Evolutionary conservation across 2,329 filamentous ascomycete species (phyloP), one percentile per base, ranked within the genome.

Genomic region (Beauveria asiatica): DNA sequence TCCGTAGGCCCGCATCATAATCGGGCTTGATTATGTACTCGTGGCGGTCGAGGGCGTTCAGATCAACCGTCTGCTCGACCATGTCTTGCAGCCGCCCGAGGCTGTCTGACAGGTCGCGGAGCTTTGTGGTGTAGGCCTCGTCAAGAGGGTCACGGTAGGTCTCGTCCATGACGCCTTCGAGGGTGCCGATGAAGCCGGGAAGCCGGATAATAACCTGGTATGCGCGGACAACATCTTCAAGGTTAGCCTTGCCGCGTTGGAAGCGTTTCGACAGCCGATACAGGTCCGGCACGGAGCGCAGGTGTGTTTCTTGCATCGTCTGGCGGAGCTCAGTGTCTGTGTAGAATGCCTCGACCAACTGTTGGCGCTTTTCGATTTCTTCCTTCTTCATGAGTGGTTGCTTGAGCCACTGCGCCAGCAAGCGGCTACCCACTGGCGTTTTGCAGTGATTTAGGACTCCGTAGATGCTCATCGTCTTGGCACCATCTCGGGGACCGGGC

Each of bases 1-100:
- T 85, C 19, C 88, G 85, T 42, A 99, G 79, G 59, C 86, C 83
- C 61, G 97, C 92, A 68, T 99, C 94, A 65, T 97, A 99, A 70
- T 99, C 94, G 1, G 95, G 90, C 75, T 97, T 99, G 81, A 99
- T 99, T 68, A 97, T 93, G 75, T 95, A 99, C 71, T 99, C 94
- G 70, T 99, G 94, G 65, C 94, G 92, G 68, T 99, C 93, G 11
- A 99, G 83, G 3, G 94, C 94, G 61, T 96, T 90, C 0, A 99
- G 83, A 69, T 99, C 94, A 16, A 99, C 92, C 0, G 95, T 99
- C 1, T 94, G 96, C 76, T 99, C 94, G 0, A 99, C 94, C 91
- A 99, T 97, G 71, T 99, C 94, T 69, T 93, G 90, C 11, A 99
- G 79, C 70, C 92, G 96, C 27, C 83, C 86, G 55, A 99, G 81